phyloP scores from a whole-genome alignment of 768 basidiomycete species.

The Phaeolepiota aurea region DNA sequence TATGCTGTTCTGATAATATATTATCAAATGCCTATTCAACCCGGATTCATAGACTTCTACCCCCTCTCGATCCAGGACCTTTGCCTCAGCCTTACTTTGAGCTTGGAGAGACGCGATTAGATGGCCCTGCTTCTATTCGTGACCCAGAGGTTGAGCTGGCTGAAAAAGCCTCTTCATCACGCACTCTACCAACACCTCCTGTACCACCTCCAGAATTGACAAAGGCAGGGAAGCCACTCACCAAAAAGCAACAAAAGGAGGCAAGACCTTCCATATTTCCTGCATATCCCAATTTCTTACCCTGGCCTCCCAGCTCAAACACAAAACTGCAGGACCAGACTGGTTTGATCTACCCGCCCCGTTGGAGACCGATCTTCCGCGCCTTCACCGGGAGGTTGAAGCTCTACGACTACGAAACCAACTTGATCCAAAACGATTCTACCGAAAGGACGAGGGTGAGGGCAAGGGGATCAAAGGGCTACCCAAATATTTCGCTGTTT shows the following conservation, averaged over 20 bases:
- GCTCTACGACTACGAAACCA: slow-evolving; percentile 81
- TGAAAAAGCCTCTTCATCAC: slow-evolving; percentile 41
- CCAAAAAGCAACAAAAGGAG: slow-evolving; percentile 65
- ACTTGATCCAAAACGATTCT: slow-evolving; percentile 88
- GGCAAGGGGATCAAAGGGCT: slow-evolving; percentile 77
- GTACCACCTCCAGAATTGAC: slow-evolving; percentile 51
- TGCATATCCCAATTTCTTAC: too few species aligned
- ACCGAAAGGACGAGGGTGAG: slow-evolving; percentile 81
- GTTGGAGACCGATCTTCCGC: slow-evolving; percentile 68
- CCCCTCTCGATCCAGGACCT: slow-evolving; percentile 54
- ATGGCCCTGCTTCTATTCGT: slow-evolving; percentile 37
- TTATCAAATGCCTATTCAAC: slow-evolving; percentile 5
- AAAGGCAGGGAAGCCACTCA: slow-evolving; percentile 57
- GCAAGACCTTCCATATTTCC: too few species aligned
- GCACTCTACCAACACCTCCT: slow-evolving; percentile 49
- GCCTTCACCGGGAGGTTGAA: slow-evolving; percentile 78
- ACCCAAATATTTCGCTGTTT: slow-evolving; percentile 91
- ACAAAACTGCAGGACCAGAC: slow-evolving; percentile 64
- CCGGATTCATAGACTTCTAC: slow-evolving; percentile 43
- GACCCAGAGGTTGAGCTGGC: slow-evolving; percentile 56
- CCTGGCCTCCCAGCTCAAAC: slow-evolving; percentile 42
- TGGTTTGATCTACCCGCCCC: slow-evolving; percentile 92
- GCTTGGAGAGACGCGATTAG: slow-evolving; percentile 32
- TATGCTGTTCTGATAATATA: slow-evolving; percentile 13
- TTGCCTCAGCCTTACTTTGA: slow-evolving; percentile 62